These are phyloP conservation scores for Thermomucor indicae-seudaticae DNA, from an alignment of 371 early-diverging fungal genomes.

Conservation along the genomic window DNA sequence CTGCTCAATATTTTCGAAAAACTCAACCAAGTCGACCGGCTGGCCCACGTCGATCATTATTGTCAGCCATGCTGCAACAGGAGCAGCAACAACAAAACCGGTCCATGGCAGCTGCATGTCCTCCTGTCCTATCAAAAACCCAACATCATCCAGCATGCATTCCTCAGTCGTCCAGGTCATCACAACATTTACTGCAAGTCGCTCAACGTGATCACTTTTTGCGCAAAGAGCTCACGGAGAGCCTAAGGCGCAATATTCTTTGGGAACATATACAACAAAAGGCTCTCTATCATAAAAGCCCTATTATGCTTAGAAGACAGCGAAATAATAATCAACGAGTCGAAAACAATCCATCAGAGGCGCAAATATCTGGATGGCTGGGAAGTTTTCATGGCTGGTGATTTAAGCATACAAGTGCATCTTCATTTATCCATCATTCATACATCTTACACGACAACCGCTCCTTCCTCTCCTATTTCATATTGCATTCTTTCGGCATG, in stretches of 20 bases:
- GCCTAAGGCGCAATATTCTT: conserved; percentile 22
- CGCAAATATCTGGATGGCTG: conserved; percentile 18
- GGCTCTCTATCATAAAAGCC: conserved; percentile 10
- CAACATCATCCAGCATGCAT: not conserved
- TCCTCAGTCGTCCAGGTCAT: conserved; percentile 1
- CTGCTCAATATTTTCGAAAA: conserved; percentile 11
- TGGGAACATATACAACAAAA: conserved; percentile 27
- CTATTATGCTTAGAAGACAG: not conserved
- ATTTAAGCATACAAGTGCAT: too few species aligned
- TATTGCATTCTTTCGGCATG: too few species aligned
- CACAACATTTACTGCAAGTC: conserved; percentile 5
- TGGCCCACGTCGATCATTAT: conserved; percentile 12
- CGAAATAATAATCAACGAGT: conserved; percentile 1
- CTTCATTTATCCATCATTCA: too few species aligned
- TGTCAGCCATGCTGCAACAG: conserved; percentile 13
- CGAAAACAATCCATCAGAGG: conserved; percentile 13
- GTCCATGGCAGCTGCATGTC: too few species aligned
- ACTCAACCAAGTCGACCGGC: conserved; percentile 11
- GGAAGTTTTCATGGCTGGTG: conserved; percentile 24
- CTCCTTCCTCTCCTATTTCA: too few species aligned
- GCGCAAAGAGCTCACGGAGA: conserved; percentile 18
- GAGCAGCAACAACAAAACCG: too few species aligned
- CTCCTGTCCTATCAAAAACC: too few species aligned
- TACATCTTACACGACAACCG: too few species aligned
- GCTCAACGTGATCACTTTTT: conserved; percentile 7